Conservation (phyloP, 345 rosid species). For the Pseudoturritis turrita region DNA sequence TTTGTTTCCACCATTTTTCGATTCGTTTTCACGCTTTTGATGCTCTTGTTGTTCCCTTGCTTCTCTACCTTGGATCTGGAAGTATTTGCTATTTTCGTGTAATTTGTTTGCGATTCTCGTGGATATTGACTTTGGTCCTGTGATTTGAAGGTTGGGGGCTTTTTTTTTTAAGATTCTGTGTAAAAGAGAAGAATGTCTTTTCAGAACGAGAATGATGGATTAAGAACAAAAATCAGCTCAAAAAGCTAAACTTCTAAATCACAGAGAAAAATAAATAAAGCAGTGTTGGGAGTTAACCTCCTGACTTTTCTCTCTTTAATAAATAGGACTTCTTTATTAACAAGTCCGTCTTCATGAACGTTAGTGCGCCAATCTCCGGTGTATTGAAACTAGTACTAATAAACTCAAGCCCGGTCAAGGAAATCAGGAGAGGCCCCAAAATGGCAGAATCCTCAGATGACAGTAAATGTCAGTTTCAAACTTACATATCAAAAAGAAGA, state of each 20-base stretch:
- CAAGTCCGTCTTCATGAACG: background rate
- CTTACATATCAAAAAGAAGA: background rate
- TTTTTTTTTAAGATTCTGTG: background rate
- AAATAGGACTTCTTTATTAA: background rate
- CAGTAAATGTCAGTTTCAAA: too few species aligned
- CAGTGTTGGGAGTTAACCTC: background rate
- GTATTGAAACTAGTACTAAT: background rate
- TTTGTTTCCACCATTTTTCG: background rate
- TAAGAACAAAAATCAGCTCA: too few species aligned
- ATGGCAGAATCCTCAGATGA: background rate
- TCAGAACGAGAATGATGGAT: background rate
- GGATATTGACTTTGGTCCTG: too few species aligned
- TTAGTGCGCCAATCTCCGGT: background rate
- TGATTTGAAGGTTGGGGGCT: too few species aligned
- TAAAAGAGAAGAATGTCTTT: background rate
- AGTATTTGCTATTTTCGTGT: background rate
- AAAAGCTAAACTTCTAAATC: background rate
- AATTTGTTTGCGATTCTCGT: too few species aligned
- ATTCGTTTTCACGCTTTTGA: background rate
- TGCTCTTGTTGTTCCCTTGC: background rate
- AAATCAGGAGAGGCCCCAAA: background rate
- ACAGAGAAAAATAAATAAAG: background rate
- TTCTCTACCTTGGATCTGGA: conserved; percentile 15
- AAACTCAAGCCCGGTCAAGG: background rate
- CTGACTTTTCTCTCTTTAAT: background rate